These are phyloP conservation scores for Stagonosporopsis vannaccii DNA, from an alignment of 2,329 filamentous ascomycete genomes.

Conservation along the genomic window DNA sequence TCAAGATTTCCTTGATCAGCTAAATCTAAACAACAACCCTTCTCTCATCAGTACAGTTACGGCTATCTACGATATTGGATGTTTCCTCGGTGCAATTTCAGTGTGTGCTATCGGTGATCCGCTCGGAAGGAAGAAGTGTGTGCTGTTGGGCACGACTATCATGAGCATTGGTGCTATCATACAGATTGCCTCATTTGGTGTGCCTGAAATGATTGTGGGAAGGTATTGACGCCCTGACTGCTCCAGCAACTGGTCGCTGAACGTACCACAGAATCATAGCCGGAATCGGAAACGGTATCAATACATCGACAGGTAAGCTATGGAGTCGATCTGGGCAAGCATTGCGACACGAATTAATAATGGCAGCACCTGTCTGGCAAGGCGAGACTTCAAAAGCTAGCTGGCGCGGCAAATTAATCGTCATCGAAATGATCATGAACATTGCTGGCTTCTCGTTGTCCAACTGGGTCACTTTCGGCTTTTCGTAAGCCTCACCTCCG, in stretches of 20 bases:
- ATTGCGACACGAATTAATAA: constrained; percentile 31
- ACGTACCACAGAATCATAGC: constrained; percentile 48
- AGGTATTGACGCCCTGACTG: constrained; percentile 13
- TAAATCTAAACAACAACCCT: constrained; percentile 54
- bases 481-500: constrained; percentile 48
- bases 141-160: constrained; percentile 58
- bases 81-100: constrained; percentile 63
- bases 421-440: constrained; percentile 60
- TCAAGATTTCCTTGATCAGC: constrained; percentile 59
- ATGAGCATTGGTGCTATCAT: constrained; percentile 59
- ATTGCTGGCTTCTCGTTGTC: constrained; percentile 59
- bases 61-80: constrained; percentile 67
- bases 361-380: constrained; percentile 60
- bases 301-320: constrained; percentile 57
- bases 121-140: constrained; percentile 57
- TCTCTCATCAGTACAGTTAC: constrained; percentile 58
- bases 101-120: constrained; percentile 56
- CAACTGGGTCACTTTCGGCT: constrained; percentile 62
- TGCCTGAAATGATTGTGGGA: constrained; percentile 60
- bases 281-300: constrained; percentile 61
- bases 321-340: constrained; percentile 19
- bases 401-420: constrained; percentile 55
- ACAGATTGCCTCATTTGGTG: constrained; percentile 55
- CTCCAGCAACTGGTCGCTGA: neutral
- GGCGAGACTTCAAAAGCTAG: constrained; percentile 58